Evolutionary conservation across 257 asterid species (phyloP).

Genomic region (Solanum peruvianum): DNA sequence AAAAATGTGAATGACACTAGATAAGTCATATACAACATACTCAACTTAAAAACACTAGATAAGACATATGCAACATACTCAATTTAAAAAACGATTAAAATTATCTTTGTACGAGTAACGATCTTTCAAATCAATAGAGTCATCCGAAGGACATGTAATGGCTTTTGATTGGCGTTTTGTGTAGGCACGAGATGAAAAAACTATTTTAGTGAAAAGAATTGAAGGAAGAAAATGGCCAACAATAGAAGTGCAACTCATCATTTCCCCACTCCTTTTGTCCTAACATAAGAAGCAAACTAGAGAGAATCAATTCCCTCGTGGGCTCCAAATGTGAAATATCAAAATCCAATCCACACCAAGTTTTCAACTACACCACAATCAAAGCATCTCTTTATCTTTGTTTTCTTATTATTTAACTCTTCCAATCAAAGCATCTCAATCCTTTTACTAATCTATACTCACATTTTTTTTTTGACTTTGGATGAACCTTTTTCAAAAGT

Average conservation of each 20-base stretch:
- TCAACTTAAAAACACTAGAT: too few species aligned
- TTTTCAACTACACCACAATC: neutral
- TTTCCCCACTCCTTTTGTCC: neutral
- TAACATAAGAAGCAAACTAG: neutral
- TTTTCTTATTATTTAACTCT: neutral
- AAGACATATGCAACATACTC: rapidly evolving
- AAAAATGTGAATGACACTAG: too few species aligned
- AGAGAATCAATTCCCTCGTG: neutral
- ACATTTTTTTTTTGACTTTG: too few species aligned
- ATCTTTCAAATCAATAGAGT: neutral
- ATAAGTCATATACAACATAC: rapidly evolving
- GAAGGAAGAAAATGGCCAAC: neutral
- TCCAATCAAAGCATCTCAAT: neutral
- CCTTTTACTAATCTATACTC: neutral
- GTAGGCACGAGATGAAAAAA: neutral
- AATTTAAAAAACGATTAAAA: too few species aligned
- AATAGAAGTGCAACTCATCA: neutral
- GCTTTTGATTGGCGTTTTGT: neutral
- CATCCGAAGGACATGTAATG: neutral
- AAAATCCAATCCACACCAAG: neutral
- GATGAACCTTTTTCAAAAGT: neutral
- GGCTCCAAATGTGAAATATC: neutral
- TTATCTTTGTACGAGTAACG: rapidly evolving
- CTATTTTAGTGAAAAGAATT: neutral
- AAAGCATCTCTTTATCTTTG: neutral